Evolutionary conservation across 305 asterid species (phyloP).

Genomic region (Euphrasia arctica): DNA sequence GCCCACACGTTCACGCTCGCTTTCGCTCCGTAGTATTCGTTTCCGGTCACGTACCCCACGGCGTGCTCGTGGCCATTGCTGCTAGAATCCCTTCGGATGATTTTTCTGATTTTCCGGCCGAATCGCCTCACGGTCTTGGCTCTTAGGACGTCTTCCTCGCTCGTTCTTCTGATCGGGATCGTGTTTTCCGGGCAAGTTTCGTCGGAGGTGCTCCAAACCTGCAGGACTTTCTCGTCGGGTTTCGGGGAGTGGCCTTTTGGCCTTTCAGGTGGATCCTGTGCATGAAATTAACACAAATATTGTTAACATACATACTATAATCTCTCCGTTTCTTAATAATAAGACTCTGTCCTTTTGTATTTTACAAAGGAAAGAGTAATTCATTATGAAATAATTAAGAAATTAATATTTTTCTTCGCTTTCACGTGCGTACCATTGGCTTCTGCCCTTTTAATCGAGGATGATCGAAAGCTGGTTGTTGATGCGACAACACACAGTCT

Average conservation of each 20-base stretch:
- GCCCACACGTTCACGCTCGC: conserved; percentile 97
- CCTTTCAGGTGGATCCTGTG: conserved; percentile 78
- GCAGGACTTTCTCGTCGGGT: conserved; percentile 48
- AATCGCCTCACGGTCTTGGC: conserved; percentile 41
- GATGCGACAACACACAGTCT: conserved; percentile 75
- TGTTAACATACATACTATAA: too few species aligned
- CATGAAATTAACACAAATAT: neutral
- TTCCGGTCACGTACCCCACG: conserved; percentile 87
- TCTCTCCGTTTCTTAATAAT: too few species aligned
- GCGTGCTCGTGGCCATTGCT: conserved; percentile 83
- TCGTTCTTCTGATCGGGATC: conserved; percentile 45
- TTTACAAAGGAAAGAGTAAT: too few species aligned
- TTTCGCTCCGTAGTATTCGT: conserved; percentile 84
- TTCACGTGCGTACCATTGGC: conserved; percentile 49
- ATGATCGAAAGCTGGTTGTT: conserved; percentile 92
- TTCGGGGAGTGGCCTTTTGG: conserved; percentile 51
- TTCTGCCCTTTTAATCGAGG: conserved; percentile 63
- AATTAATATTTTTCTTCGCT: too few species aligned
- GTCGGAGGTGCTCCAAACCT: conserved; percentile 36
- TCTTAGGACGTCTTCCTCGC: conserved; percentile 39
- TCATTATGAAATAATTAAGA: too few species aligned
- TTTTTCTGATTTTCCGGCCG: conserved; percentile 43
- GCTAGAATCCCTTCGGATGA: conserved; percentile 44
- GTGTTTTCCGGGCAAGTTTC: conserved; percentile 47
- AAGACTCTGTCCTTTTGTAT: too few species aligned